Evolutionary conservation across 2,329 filamentous ascomycete genomes (phyloP).

Genomic region (Myriosclerotinia curreyana): DNA sequence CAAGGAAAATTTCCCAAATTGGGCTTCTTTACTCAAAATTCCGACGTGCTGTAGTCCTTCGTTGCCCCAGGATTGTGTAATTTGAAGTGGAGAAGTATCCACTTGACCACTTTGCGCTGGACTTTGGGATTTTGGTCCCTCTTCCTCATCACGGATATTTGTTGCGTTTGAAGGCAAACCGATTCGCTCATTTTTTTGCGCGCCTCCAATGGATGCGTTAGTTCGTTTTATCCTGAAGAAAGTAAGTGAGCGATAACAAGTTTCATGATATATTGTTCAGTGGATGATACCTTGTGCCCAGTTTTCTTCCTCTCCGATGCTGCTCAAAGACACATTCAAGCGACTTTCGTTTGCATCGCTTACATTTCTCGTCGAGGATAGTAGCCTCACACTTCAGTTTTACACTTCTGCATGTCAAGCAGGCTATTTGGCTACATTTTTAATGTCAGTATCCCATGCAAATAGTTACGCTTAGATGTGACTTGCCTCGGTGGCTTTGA

Average conservation of each 20-base stretch:
- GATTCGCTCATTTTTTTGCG: background rate
- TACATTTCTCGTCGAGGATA: slow-evolving; percentile 36
- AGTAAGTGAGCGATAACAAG: background rate
- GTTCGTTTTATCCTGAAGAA: slow-evolving; percentile 2
- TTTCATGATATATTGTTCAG: background rate
- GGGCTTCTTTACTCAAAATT: slow-evolving; percentile 40
- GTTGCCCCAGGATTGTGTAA: background rate
- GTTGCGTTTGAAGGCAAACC: background rate
- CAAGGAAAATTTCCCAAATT: slow-evolving; percentile 40
- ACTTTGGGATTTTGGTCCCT: background rate
- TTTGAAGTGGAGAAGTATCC: background rate
- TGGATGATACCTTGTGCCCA: slow-evolving; percentile 39
- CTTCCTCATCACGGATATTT: background rate
- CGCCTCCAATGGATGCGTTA: background rate
- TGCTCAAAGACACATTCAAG: slow-evolving; percentile 42
- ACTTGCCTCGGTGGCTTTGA: slow-evolving; percentile 1
- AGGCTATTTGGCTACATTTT: slow-evolving; percentile 34
- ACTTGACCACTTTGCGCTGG: too few species aligned
- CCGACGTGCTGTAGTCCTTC: slow-evolving; percentile 39
- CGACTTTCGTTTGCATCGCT: slow-evolving; percentile 42
- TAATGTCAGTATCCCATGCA: background rate
- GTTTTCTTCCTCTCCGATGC: slow-evolving; percentile 44
- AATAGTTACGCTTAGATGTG: background rate
- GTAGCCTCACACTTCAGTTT: slow-evolving; percentile 43
- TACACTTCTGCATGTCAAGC: slow-evolving; percentile 42